Evolutionary conservation across 2,329 filamentous ascomycete genomes (phyloP), one percentile per base, ranked within the genome.

Genomic region (Microcyclospora pomicola): DNA sequence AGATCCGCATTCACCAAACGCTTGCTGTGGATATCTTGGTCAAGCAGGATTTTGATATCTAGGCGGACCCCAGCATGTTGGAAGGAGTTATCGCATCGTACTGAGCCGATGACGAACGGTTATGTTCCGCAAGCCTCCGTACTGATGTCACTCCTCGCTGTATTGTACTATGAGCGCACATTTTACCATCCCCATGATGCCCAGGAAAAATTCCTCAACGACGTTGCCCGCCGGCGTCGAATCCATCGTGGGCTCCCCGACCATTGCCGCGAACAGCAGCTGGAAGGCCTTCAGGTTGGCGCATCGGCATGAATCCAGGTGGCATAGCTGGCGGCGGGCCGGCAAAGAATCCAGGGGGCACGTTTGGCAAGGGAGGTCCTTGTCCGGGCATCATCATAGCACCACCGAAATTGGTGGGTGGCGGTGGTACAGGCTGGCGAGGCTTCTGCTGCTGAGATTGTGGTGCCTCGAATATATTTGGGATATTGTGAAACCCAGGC

Each of bases 401-500:
- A 19, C 31, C 35, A 29, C 15, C 31, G 15, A 12, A 24, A 19
- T 31, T 28, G 9, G 27, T 9, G 13, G 13, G 24, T 34, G 31
- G 34, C 36, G 37, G n/a, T 27, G 33, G 11, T 34, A 31, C 12
- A 24, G 15, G 38, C 19, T 42, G 36, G 7, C 34, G 38, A 10
- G 31, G 37, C 31, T 15, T 27, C 31, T 41, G 40, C 13, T 37
- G 24, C 13, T 35, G 39, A 15, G 40, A 46, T 34, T 42, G 44
- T 30, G 49, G 41, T n/a, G 46, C 40, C 37, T 43, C 48, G 48
- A 58, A 59, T 28, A 53, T 51, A 35, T 48, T 50, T 4, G 30
- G 30, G 24, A 52, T 48, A 33, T 44, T 49, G 33, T 47, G 45
- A 35, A 55, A 54, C 16, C 53, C 55, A 2, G 55, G 54, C 14